Conservation (phyloP, 2,329 filamentous ascomycete species). For the Sporothrix humicola region DNA sequence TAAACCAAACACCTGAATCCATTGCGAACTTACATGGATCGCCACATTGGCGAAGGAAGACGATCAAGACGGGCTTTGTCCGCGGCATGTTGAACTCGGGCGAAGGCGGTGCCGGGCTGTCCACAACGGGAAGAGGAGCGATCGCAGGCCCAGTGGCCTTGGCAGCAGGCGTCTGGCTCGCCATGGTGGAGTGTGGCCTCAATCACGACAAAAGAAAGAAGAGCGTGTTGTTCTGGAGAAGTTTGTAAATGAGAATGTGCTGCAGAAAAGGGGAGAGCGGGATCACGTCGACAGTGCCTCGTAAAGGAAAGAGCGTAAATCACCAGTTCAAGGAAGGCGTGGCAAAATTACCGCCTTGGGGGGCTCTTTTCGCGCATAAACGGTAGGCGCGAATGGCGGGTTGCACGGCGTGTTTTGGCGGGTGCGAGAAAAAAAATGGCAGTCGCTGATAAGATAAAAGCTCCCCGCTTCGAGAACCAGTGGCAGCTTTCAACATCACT, state of each 20-base stretch:
- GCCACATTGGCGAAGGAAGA: constrained; percentile 75
- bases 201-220: background rate
- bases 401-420: constrained; percentile 1
- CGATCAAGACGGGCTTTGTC: constrained; percentile 63
- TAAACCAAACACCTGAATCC: background rate
- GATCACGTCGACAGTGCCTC: background rate
- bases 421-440: constrained; percentile 3
- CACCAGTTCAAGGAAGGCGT: background rate
- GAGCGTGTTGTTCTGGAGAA: background rate
- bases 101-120: constrained; percentile 61
- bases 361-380: background rate
- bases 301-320: background rate
- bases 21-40: constrained; percentile 65
- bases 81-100: constrained; percentile 58
- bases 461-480: constrained; percentile 25
- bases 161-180: constrained; percentile 25
- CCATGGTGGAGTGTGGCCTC: constrained; percentile 35
- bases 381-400: constrained; percentile 19
- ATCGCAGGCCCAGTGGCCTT: constrained; percentile 44
- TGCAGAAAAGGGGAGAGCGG: too few relatives aligned
- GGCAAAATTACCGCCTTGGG: constrained; percentile 23
- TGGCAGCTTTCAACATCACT: constrained; percentile 18
- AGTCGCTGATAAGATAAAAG: constrained; percentile 35
- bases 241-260: background rate
- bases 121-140: constrained; percentile 57